Evolutionary conservation across 768 basidiomycete genomes (phyloP), one percentile per base, ranked within the genome.

Genomic region (Lentinula raphanica): DNA sequence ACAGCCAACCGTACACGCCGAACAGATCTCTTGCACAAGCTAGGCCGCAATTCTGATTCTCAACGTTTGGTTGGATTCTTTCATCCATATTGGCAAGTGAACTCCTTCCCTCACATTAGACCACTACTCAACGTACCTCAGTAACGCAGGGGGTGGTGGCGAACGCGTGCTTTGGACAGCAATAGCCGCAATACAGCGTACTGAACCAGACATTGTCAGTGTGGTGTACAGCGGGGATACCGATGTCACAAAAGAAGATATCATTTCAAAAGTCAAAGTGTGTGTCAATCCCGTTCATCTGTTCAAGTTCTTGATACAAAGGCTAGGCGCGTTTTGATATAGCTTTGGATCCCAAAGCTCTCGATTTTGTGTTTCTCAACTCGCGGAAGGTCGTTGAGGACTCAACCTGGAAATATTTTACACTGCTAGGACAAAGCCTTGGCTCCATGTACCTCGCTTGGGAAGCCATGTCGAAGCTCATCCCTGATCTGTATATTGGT

Each of bases 131-230:
- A 74, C 71, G 66, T 68, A 70, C 69, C 62, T 50, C 12, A 88
- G 96, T 67, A 97, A 98, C 78, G 94, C 95, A 36, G 95, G 96
- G 0, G 96, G 96, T 11, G 97, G 96, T 27, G 96, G 97, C 1
- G 96, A 98, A 71, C 84, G 94, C 1, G 97, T 99, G 1, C 74
- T 99, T 0, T 98, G 95, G 94, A 87, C 90, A 0, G 95, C 94
- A 1, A 80, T 98, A 31, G 80, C 86, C 0, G 80, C 84, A 59
- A 74, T 91, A 54, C 94, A 97, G 65, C 78, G 81, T 21, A 76
- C 79, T 17, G 80, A 89, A 58, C 80, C 79, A 3, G 74, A 88
- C 58, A 69, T 88, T 8, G 67, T 96, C 35, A 87, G 78, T 56
- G 80, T 94, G 25, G 85, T 99, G 29, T 99, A 98, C 70, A 93